Percentiles rank a stretch among this genome's conserved stretches.
phyloP scores from a whole-genome alignment of 2,329 filamentous ascomycete species.

The Sporothrix sp. region DNA sequence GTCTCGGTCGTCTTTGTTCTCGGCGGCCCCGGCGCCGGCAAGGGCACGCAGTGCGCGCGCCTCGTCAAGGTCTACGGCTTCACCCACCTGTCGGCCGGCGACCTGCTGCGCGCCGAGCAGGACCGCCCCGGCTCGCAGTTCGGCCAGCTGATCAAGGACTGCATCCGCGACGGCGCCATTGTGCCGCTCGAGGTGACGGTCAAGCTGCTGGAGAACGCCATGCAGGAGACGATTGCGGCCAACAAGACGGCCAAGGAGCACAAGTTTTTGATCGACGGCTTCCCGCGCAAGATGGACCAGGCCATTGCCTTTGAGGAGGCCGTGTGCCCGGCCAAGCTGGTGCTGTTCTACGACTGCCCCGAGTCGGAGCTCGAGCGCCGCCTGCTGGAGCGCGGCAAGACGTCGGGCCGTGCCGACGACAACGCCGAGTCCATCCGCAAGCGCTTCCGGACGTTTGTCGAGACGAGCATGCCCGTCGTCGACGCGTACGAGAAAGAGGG shows the following conservation, averaged over 20 bases:
- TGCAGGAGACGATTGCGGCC: constrained; percentile 54
- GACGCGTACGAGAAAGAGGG: constrained; percentile 68
- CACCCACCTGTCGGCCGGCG: constrained; percentile 85
- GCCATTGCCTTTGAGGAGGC: constrained; percentile 84
- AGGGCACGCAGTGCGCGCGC: constrained; percentile 89
- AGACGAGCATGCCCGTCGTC: constrained; percentile 97
- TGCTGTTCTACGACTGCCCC: constrained; percentile 89
- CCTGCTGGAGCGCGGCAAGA: constrained; percentile 83
- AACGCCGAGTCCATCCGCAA: constrained; percentile 95
- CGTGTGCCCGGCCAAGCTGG: constrained; percentile 74
- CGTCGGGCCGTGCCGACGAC: constrained; percentile 82
- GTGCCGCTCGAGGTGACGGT: constrained; percentile 99
- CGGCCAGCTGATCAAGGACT: constrained; percentile 81
- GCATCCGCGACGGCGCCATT: constrained; percentile 90
- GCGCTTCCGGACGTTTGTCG: constrained; percentile 85
- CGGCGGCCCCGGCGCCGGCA: constrained; percentile 88
- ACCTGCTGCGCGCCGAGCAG: constrained; percentile 89
- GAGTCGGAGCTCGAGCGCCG: constrained; percentile 80
- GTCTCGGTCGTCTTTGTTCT: constrained; percentile 96
- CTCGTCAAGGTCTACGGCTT: constrained; percentile 84
- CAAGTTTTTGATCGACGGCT: constrained; percentile 72
- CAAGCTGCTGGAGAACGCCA: constrained; percentile 85
- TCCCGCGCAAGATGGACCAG: constrained; percentile 96
- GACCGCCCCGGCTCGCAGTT: constrained; percentile 77
- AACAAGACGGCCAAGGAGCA: constrained; percentile 25